Evolutionary conservation across 768 basidiomycete genomes (phyloP), one percentile per base, ranked within the genome.

Genomic region (Mycena belliarum): DNA sequence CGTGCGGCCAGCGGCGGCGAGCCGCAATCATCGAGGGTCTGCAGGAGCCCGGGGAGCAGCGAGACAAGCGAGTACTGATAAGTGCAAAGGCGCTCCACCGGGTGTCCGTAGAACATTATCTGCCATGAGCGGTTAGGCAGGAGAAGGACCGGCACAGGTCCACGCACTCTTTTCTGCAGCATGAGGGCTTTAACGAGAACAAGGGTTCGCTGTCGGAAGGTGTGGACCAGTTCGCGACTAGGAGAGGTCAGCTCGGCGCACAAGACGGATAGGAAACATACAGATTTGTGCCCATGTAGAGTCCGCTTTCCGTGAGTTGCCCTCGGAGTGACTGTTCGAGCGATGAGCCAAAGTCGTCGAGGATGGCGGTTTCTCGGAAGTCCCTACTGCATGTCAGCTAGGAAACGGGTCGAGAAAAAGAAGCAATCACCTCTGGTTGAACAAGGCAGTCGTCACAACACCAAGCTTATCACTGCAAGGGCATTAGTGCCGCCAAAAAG

Each of bases 21-120:
- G 18, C 95, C 97, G 56, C 88, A 93, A 66, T 99, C 97, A 42
- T 94, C 88, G 38, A 99, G 76, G 5, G 87, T 87, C 70, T 96
- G 91, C 38, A 99, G 76, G 6, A 99, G 81, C 25, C 93, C 91
- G 11, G 96, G 96, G 59, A 98, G 81, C 9, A 98, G 79, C 0
- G 96, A 94, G 45, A 97, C 83, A n/a, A 98, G 79, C 0, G 95
- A 96, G 71, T 99, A 99, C 70, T 99, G 97, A 68, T 93, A 98
- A 24, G 95, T 98, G 75, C 96, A 98, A 20, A 99, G 75, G 44
- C 87, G 86, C 72, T 99, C 97, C 2, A 98, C 96, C 0, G 96
- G 96, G 68, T 96, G 93, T 7, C 95, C 95, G 66, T 84, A 97
- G 72, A 99, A 95, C 87, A 98, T 89, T 57, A 98, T 90, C 94